These are phyloP conservation scores for Citrus reticulata DNA, from an alignment of 345 rosid species.

Conservation along the genomic window DNA sequence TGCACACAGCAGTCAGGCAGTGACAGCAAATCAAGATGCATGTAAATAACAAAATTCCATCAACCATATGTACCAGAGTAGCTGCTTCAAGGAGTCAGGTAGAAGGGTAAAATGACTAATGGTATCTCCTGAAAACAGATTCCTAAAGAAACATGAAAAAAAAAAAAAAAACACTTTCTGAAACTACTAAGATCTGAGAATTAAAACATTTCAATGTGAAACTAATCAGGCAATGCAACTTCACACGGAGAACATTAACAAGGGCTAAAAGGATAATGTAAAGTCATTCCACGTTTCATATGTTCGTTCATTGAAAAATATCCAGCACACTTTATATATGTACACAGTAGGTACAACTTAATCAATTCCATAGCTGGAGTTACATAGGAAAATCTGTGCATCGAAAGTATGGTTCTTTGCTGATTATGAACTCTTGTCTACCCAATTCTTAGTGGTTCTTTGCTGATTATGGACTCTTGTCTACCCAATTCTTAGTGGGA, in stretches of 20 bases:
- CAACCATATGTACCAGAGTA: background rate
- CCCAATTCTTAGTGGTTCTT: slow-evolving; percentile 21
- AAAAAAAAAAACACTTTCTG: no score
- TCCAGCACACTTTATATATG: slow-evolving; percentile 23
- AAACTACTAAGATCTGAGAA: background rate
- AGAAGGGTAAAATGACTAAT: no score
- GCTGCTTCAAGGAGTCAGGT: background rate
- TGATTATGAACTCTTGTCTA: background rate
- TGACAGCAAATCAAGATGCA: background rate
- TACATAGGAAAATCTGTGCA: background rate
- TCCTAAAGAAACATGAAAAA: background rate
- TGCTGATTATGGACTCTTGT: background rate
- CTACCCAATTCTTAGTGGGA: slow-evolving; percentile 30
- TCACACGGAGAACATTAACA: background rate
- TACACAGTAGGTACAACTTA: slow-evolving; percentile 19
- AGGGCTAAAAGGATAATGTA: background rate
- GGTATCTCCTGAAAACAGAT: background rate
- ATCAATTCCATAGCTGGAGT: background rate
- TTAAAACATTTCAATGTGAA: background rate
- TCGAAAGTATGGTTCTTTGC: background rate
- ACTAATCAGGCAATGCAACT: background rate
- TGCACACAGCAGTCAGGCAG: background rate
- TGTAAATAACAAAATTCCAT: background rate
- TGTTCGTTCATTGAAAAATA: background rate
- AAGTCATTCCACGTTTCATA: background rate